phyloP scores from a whole-genome alignment of 2,329 filamentous ascomycete species.

The Penicillium janthinellum region DNA sequence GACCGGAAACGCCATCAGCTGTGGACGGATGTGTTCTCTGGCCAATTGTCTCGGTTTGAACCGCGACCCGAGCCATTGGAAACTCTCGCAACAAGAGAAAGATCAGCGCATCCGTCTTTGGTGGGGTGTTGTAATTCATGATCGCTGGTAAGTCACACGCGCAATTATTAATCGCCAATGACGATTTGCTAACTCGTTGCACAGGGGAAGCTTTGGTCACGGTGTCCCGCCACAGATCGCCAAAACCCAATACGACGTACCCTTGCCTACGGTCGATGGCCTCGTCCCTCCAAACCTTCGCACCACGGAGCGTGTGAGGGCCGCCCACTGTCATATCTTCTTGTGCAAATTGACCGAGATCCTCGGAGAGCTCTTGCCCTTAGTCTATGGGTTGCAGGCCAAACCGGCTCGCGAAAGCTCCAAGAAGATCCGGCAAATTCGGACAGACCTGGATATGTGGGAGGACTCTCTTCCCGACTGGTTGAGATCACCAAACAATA shows the following conservation, averaged over 20 bases:
- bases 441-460: conserved; percentile 50
- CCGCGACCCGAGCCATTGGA: conserved; percentile 57
- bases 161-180: background rate
- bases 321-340: conserved; percentile 55
- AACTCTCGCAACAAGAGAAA: conserved; percentile 54
- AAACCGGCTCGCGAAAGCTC: conserved; percentile 47
- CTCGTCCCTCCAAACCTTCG: conserved; percentile 39
- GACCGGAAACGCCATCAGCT: conserved; percentile 59
- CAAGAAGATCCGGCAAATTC: conserved; percentile 49
- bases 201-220: conserved; percentile 57
- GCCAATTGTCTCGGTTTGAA: conserved; percentile 60
- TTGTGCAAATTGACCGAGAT: conserved; percentile 55
- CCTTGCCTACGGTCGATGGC: conserved; percentile 52
- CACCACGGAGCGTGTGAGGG: conserved; percentile 46
- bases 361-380: conserved; percentile 48
- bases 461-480: conserved; percentile 49
- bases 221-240: conserved; percentile 57
- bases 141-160: conserved; percentile 49
- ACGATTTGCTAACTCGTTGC: conserved; percentile 21
- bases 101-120: conserved; percentile 55
- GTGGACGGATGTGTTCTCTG: conserved; percentile 56
- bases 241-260: conserved; percentile 59
- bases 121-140: conserved; percentile 61
- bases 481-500: conserved; percentile 39
- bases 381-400: conserved; percentile 49